A percentile compares a stretch with the other conserved stretches of the same genome.
Conservation (phyloP, 345 rosid genomes). For the Sonneratia alba region DNA sequence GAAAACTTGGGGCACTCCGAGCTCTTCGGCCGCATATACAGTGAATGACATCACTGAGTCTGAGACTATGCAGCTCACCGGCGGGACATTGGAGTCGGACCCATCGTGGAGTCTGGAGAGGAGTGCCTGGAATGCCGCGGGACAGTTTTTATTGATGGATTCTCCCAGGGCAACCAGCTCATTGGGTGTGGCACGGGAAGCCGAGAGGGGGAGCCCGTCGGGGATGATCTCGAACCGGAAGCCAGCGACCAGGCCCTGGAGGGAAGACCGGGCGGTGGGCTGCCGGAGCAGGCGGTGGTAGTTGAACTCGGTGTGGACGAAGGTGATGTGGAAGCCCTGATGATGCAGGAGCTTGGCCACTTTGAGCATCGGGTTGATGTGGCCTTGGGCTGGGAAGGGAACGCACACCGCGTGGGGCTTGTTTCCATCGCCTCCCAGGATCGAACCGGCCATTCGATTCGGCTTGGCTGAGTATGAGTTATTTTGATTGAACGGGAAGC, state of each 20-base stretch:
- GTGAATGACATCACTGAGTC: constrained; percentile 20
- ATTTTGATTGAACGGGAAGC: too few species aligned
- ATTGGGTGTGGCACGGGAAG: constrained; percentile 11
- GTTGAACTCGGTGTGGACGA: constrained; percentile 28
- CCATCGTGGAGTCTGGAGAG: neutral
- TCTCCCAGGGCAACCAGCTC: constrained; percentile 8
- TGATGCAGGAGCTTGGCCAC: constrained; percentile 35
- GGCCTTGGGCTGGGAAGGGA: constrained; percentile 37
- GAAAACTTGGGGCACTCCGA: constrained; percentile 23
- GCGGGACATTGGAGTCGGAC: constrained; percentile 7
- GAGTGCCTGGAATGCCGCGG: constrained; percentile 18
- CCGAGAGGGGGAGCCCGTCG: constrained; percentile 23
- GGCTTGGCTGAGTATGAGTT: too few species aligned
- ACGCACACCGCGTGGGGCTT: constrained; percentile 23
- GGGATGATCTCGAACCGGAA: constrained; percentile 25
- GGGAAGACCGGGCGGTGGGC: constrained; percentile 12
- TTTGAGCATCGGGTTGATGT: constrained; percentile 26
- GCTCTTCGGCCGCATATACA: constrained; percentile 17
- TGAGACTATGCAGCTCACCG: constrained; percentile 22
- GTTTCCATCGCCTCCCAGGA: too few species aligned
- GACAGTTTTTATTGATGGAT: constrained; percentile 8
- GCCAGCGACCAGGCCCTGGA: neutral
- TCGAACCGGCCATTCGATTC: too few species aligned
- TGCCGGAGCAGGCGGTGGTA: constrained; percentile 12
- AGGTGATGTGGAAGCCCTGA: constrained; percentile 27